Evolutionary conservation across 2,329 filamentous ascomycete genomes (phyloP).

Genomic region (Juglanconis juglandina): DNA sequence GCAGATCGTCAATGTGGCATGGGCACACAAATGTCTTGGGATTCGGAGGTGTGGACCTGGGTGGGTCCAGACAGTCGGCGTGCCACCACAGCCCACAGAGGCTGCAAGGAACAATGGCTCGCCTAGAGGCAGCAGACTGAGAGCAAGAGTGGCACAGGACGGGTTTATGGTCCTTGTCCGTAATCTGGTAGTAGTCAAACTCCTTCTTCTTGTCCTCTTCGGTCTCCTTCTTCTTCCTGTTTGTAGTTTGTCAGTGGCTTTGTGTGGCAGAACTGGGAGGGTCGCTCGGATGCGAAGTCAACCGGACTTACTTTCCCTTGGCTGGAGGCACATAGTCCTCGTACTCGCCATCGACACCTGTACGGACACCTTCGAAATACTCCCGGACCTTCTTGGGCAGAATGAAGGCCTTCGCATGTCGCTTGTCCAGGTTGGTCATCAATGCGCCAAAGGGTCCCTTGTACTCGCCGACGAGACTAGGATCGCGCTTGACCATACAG

Average conservation of each 20-base stretch:
- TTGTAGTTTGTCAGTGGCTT: conserved; percentile 29
- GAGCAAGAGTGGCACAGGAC: conserved; percentile 78
- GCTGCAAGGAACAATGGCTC: conserved; percentile 82
- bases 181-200: conserved; percentile 65
- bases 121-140: conserved; percentile 50
- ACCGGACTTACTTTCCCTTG: conserved; percentile 61
- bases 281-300: neutral
- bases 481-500: conserved; percentile 54
- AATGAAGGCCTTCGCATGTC: conserved; percentile 68
- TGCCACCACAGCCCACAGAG: conserved; percentile 83
- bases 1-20: conserved; percentile 75
- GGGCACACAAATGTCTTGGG: conserved; percentile 84
- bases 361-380: conserved; percentile 76
- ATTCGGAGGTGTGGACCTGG: conserved; percentile 73
- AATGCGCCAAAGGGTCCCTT: conserved; percentile 60
- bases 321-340: conserved; percentile 58
- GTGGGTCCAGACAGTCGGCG: conserved; percentile 85
- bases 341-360: conserved; percentile 75
- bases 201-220: conserved; percentile 51
- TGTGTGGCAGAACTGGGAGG: neutral
- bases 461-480: conserved; percentile 42
- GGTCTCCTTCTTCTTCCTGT: conserved; percentile 51
- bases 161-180: conserved; percentile 68
- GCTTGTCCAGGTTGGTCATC: conserved; percentile 61
- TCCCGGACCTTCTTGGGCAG: conserved; percentile 70